Percentiles rank a stretch among this genome's conserved stretches.
phyloP scores from a whole-genome alignment of 345 rosid species.

The Nasturtium officinale region DNA sequence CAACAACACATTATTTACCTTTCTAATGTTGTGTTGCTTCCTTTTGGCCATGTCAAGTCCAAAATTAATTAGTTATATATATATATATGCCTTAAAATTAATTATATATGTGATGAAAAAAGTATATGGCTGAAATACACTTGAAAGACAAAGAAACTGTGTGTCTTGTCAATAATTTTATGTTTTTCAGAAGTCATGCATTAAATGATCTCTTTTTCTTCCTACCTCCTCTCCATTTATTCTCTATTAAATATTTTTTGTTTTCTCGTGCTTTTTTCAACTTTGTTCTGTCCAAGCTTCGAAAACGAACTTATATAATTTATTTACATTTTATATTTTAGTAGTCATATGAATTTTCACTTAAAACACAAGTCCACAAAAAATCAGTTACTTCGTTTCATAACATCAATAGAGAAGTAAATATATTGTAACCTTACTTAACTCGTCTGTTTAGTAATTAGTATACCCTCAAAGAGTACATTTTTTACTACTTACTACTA shows the following conservation, averaged over 20 bases:
- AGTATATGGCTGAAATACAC: constrained; percentile 33
- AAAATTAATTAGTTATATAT: too few species aligned
- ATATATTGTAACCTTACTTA: not conserved
- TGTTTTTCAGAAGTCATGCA: constrained; percentile 35
- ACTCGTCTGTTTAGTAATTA: not conserved
- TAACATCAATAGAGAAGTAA: constrained; percentile 12
- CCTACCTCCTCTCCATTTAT: constrained; percentile 22
- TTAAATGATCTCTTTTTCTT: constrained; percentile 33
- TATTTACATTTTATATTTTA: constrained; percentile 10
- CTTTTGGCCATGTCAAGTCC: constrained; percentile 32
- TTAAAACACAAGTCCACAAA: constrained; percentile 13
- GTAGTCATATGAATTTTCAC: constrained; percentile 2
- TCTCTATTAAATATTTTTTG: constrained; percentile 29
- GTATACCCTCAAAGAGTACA: too few species aligned
- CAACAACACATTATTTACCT: constrained; percentile 32
- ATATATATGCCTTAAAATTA: too few species aligned
- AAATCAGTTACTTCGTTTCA: not conserved
- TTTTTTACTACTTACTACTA: too few species aligned
- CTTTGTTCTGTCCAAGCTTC: constrained; percentile 27
- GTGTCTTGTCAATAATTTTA: constrained; percentile 28
- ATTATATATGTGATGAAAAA: constrained; percentile 6
- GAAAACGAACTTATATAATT: constrained; percentile 24
- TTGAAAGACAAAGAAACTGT: constrained; percentile 37
- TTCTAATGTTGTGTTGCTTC: constrained; percentile 39
- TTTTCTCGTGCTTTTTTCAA: constrained; percentile 18